A percentile compares a stretch with the other conserved stretches of the same genome.
Evolutionary conservation across 2,329 filamentous ascomycete genomes (phyloP).

Genomic region (Tolypocladium nubicola): DNA sequence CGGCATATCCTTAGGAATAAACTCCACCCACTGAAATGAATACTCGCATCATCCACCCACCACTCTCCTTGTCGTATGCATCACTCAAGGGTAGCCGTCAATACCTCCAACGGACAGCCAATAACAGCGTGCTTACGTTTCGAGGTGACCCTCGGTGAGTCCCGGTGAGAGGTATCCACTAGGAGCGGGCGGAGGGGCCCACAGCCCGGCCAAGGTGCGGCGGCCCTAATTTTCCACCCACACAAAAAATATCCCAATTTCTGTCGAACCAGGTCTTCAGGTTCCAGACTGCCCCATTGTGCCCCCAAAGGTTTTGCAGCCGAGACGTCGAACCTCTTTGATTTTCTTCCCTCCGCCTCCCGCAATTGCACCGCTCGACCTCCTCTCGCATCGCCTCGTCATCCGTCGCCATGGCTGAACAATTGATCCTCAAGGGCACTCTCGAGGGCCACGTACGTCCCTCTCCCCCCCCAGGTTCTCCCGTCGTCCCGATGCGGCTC

Average conservation of each 20-base stretch:
- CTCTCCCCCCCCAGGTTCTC: conserved; percentile 9
- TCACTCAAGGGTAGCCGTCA: background rate
- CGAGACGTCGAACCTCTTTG: conserved; percentile 13
- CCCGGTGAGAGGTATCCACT: background rate
- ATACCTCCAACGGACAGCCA: background rate
- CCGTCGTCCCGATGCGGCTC: conserved; percentile 4
- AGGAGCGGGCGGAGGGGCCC: background rate
- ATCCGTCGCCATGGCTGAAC: conserved; percentile 67
- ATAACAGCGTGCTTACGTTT: background rate
- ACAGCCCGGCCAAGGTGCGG: conserved; percentile 2
- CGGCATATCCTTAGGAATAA: too few relatives aligned
- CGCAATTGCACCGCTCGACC: conserved; percentile 14
- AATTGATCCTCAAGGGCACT: conserved; percentile 92
- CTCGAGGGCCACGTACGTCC: conserved; percentile 85
- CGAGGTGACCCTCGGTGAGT: background rate
- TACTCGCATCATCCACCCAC: too few relatives aligned
- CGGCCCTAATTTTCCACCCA: conserved; percentile 43
- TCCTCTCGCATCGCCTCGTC: conserved; percentile 28
- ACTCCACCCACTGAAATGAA: too few relatives aligned
- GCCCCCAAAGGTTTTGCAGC: conserved; percentile 11
- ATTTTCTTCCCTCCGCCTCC: conserved; percentile 23
- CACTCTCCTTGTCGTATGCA: too few relatives aligned
- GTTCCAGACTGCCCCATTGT: conserved; percentile 7
- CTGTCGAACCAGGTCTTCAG: conserved; percentile 12
- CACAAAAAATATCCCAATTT: conserved; percentile 37